Evolutionary conservation across 1,284 basidiomycete genomes (phyloP), one percentile per base, ranked within the genome.

Genomic region (Athelia sp.): DNA sequence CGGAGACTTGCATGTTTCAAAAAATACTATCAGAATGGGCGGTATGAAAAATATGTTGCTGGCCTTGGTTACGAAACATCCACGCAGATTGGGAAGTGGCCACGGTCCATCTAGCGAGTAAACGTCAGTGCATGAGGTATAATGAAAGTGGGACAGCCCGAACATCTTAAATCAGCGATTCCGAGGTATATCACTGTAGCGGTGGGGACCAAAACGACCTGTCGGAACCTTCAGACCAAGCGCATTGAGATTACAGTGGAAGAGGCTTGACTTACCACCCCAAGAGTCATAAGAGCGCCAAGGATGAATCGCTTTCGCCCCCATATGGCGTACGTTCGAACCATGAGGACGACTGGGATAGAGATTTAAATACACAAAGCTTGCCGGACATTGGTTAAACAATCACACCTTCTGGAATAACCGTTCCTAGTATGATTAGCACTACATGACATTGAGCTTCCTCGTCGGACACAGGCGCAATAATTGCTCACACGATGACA

Each of bases 271-370:
- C 61, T 35, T 46, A 63, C 66, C n/a, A 54, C 14, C n/a, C 54
- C 53, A 21, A 66, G 57, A 17, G 56, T 23, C 24, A 51, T 62
- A 9, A 71, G 61, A 31, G 58, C 56, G 18, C 68, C 50, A 9
- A 66, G 52, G 4, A 72, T 61, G 18, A 55, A 53, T 14, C 64
- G 67, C 42, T 59, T 64, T 11, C 70, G 58, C 49, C 68, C 66
- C 70, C 70, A 75, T n/a, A 74, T 63, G 2, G 72, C 71, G 49
- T 70, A 73, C 6, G 73, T 74, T n/a, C 71, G 68, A 6, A 74
- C 53, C 50, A 69, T 61, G 13, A 73, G 61, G 35, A 73, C 66
- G 8, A 56, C 67, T 71, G 45, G 38, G 34, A 22, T 21, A 47
- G 34, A 46, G 10, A 36, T n/a, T 21, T 38, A 18, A 21, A 18